Percentiles rank a stretch among this genome's conserved stretches.
Conservation (phyloP, 176 grass and related monocot genomes). For the Musa itinerans region DNA sequence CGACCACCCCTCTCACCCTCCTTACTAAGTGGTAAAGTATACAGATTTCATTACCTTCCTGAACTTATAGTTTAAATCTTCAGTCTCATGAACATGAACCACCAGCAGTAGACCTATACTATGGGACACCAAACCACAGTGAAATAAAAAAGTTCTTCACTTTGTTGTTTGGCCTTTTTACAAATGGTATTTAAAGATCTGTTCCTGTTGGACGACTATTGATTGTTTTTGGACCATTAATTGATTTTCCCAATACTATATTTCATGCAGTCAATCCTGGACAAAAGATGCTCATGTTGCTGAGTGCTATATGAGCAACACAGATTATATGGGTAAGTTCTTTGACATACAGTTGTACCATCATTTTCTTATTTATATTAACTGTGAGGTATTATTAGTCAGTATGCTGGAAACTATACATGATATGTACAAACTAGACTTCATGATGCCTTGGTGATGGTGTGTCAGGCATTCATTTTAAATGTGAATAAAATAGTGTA, state of each 20-base stretch:
- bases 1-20: too few relatives aligned
- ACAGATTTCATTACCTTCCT: too few relatives aligned
- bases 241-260: conserved; percentile 10
- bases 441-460: neutral
- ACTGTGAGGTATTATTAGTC: neutral
- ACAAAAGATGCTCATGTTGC: conserved; percentile 33
- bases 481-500: neutral
- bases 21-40: too few relatives aligned
- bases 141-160: neutral
- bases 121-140: neutral
- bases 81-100: neutral
- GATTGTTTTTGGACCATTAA: neutral
- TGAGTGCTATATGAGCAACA: conserved; percentile 34
- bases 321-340: conserved; percentile 86
- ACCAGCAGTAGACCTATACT: neutral
- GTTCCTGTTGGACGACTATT: neutral
- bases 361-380: conserved; percentile 2
- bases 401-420: neutral
- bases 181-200: neutral
- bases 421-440: neutral
- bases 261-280: conserved; percentile 68
- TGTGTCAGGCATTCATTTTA: neutral
- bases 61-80: neutral
- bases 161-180: neutral
- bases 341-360: neutral